A percentile compares a stretch with the other conserved stretches of the same genome.
Conservation (phyloP, 2,329 filamentous ascomycete species). For the Exophiala alcalophila region DNA sequence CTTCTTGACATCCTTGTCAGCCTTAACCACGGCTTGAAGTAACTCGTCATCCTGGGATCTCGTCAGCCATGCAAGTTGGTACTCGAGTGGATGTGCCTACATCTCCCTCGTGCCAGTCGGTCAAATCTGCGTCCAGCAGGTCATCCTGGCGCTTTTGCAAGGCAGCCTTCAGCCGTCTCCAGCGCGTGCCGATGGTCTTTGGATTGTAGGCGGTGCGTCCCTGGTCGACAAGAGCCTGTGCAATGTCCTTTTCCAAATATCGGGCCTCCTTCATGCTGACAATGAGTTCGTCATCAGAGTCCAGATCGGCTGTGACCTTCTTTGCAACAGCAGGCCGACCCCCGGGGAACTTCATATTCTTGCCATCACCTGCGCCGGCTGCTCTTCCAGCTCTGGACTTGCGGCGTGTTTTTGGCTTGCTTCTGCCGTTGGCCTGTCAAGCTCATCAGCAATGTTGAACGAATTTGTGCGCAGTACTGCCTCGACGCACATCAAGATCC, state of each 20-base stretch:
- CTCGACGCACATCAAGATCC: constrained; percentile 3
- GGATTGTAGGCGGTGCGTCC: constrained; percentile 44
- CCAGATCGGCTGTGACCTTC: constrained; percentile 43
- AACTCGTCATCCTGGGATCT: constrained; percentile 45
- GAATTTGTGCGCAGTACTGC: not conserved
- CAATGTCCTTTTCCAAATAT: constrained; percentile 44
- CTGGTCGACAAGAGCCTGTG: constrained; percentile 41
- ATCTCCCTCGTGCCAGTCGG: constrained; percentile 51
- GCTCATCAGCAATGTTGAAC: not conserved
- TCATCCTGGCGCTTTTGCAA: constrained; percentile 45
- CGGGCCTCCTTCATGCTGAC: constrained; percentile 34
- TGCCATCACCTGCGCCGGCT: constrained; percentile 31
- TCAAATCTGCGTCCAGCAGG: constrained; percentile 46
- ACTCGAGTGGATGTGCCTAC: constrained; percentile 37
- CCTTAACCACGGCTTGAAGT: constrained; percentile 39
- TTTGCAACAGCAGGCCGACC: constrained; percentile 43
- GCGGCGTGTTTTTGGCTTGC: constrained; percentile 16
- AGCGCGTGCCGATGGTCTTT: constrained; percentile 50
- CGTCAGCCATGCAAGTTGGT: constrained; percentile 22
- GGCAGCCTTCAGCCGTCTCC: constrained; percentile 44
- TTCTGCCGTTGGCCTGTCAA: not conserved
- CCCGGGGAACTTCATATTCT: constrained; percentile 50
- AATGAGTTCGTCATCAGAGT: constrained; percentile 47
- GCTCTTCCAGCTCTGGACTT: constrained; percentile 13
- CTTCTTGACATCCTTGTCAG: constrained; percentile 44